Percentiles rank a stretch among this genome's conserved stretches.
Conservation (phyloP, 2,329 filamentous ascomycete genomes). For the Aspergillus sojae region DNA sequence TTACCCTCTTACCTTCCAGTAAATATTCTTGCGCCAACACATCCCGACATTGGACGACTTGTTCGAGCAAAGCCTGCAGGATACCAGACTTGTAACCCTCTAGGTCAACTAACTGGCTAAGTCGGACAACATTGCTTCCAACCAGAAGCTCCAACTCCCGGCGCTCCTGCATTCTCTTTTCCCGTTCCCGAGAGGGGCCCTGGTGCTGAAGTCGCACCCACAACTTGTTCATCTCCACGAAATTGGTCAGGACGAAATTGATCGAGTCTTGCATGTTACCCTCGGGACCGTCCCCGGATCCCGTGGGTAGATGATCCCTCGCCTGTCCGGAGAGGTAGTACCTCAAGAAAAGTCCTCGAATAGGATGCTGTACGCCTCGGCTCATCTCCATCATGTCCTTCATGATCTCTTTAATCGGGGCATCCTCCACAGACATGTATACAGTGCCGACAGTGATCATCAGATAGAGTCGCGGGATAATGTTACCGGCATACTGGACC, state of each 20-base stretch:
- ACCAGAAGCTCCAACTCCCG: slow-evolving; percentile 95
- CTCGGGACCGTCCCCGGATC: slow-evolving; percentile 84
- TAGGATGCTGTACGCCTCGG: slow-evolving; percentile 93
- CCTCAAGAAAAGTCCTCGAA: slow-evolving; percentile 89
- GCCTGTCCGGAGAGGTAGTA: slow-evolving; percentile 97
- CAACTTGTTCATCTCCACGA: slow-evolving; percentile 99
- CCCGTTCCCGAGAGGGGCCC: slow-evolving; percentile 90
- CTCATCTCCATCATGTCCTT: slow-evolving; percentile 99
- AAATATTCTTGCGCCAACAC: slow-evolving; percentile 97
- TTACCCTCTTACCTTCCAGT: slow-evolving; percentile 64
- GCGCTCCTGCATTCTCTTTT: slow-evolving; percentile 89
- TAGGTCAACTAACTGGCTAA: slow-evolving; percentile 94
- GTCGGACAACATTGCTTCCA: slow-evolving; percentile 90
- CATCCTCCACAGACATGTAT: slow-evolving; percentile 98
- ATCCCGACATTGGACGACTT: slow-evolving; percentile 97
- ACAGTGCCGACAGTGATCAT: slow-evolving; percentile 99
- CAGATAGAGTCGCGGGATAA: slow-evolving; percentile 91
- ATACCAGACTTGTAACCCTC: slow-evolving; percentile 93
- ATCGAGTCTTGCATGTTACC: slow-evolving; percentile 97
- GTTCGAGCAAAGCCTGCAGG: slow-evolving; percentile 83
- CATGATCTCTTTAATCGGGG: slow-evolving; percentile 99
- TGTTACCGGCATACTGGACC: slow-evolving; percentile 97
- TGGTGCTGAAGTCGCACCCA: slow-evolving; percentile 98
- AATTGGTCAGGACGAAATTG: slow-evolving; percentile 97
- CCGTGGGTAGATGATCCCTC: slow-evolving; percentile 80